These are phyloP conservation scores for Porcisia hertigi DNA, from an alignment of 208 protist species.

Conservation along the genomic window DNA sequence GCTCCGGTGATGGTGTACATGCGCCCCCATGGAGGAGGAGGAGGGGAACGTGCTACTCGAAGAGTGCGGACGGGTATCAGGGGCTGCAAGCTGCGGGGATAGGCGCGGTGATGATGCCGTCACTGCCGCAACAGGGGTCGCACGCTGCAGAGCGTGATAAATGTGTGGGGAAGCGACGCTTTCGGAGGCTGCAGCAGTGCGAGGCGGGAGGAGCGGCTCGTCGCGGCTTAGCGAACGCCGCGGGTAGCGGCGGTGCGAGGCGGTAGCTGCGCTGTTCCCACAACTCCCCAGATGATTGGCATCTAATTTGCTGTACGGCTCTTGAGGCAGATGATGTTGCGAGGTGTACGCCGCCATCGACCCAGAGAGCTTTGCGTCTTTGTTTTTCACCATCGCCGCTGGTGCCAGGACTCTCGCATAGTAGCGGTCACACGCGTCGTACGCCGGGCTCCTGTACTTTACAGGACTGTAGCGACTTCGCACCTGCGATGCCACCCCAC, in stretches of 20 bases:
- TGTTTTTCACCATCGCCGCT: slow-evolving; percentile 7
- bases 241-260: slow-evolving; percentile 5
- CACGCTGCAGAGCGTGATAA: slow-evolving; percentile 16
- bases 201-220: slow-evolving; percentile 7
- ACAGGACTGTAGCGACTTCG: slow-evolving; percentile 37
- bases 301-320: background rate
- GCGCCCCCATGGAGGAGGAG: background rate
- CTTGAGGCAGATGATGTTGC: background rate
- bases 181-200: background rate
- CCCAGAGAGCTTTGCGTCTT: background rate
- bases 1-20: background rate
- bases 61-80: background rate
- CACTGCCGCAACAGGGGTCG: slow-evolving; percentile 1
- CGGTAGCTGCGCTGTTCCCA: background rate
- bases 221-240: slow-evolving; percentile 25
- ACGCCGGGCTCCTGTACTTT: slow-evolving; percentile 30
- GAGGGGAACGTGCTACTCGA: background rate
- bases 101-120: slow-evolving; percentile 1
- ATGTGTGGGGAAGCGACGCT: background rate
- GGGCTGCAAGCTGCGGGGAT: background rate
- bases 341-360: background rate
- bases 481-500: background rate
- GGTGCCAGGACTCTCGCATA: slow-evolving; percentile 12
- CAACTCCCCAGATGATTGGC: background rate
- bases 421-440: slow-evolving; percentile 45